Evolutionary conservation across 192 early-diverging fungal species (phyloP), one percentile per base, ranked within the genome.

Genomic region (Coemansia sp.): DNA sequence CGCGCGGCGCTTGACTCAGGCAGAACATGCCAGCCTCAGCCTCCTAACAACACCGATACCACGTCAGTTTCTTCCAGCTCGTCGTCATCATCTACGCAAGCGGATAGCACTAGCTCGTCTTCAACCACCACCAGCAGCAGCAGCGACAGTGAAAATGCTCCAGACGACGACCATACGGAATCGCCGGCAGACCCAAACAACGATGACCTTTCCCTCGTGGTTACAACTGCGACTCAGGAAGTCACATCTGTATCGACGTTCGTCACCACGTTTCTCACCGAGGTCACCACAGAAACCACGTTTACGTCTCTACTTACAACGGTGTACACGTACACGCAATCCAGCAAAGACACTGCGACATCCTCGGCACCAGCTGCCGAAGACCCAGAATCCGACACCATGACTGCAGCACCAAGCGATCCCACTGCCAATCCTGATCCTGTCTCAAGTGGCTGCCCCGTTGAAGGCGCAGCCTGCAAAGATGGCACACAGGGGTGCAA

Each of bases 181-280:
- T n/a, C n/a, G n/a, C n/a, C n/a, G n/a, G n/a, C n/a, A n/a, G n/a
- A n/a, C n/a, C n/a, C n/a, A n/a, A n/a, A n/a, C n/a, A n/a, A n/a
- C n/a, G n/a, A n/a, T n/a, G n/a, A n/a, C n/a, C n/a, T n/a, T n/a
- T n/a, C n/a, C n/a, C n/a, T n/a, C n/a, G n/a, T 56, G 14, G 28
- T 44, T 10, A 26, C 43, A 7, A 56, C 70, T 1, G 53, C 30
- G 4, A 73, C 70, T 11, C 40, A 45, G 34, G 65, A 63, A 20
- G 26, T 66, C 12, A 73, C 62, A 11, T 61, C 70, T 0, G 57
- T 73, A 7, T 66, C 58, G n/a, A 73, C 70, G 7, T 54, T 66
- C 58, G 53, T 60, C 14, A 55, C 63, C 5, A 22, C 58, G 1
- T 19, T 32, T 19, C 5, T 32, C 9, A 53, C 53, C 5, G 44